Evolutionary conservation across 768 basidiomycete genomes (phyloP).

Genomic region (Tylopilus plumbeoviolaceoides): DNA sequence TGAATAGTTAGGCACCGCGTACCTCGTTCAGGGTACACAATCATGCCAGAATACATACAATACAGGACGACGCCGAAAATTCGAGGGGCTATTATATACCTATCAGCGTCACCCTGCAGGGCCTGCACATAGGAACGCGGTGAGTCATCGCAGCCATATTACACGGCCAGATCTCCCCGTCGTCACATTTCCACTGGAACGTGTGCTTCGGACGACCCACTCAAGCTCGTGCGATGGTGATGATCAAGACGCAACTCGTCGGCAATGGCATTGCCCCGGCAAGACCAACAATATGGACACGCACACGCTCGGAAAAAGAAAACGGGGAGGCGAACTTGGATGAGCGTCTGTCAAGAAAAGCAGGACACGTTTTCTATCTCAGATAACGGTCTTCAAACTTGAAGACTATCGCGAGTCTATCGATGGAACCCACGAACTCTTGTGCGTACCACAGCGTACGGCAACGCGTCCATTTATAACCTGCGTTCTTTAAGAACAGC

Average conservation of each 20-base stretch:
- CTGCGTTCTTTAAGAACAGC: not conserved
- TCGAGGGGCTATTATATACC: not conserved
- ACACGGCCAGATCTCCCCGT: not conserved
- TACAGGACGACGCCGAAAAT: too few relatives aligned
- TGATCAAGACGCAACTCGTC: not conserved
- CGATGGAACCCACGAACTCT: too few relatives aligned
- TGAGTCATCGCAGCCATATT: not conserved
- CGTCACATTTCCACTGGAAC: not conserved
- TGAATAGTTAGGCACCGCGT: not conserved
- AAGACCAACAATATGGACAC: not conserved
- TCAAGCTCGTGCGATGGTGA: too few relatives aligned
- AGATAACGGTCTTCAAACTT: too few relatives aligned
- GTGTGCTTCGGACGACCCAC: too few relatives aligned
- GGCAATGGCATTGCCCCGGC: not conserved
- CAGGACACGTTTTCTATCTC: not conserved
- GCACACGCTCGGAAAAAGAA: too few relatives aligned
- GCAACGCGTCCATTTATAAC: not conserved
- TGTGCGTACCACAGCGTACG: too few relatives aligned
- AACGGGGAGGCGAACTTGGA: not conserved
- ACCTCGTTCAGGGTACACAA: not conserved
- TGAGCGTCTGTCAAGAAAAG: not conserved
- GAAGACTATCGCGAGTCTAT: too few relatives aligned
- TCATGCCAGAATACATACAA: not conserved
- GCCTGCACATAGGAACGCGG: not conserved
- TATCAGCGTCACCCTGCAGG: not conserved